Evolutionary conservation across 345 rosid genomes (phyloP), one percentile per base, ranked within the genome.

Genomic region (Salix arbutifolia): DNA sequence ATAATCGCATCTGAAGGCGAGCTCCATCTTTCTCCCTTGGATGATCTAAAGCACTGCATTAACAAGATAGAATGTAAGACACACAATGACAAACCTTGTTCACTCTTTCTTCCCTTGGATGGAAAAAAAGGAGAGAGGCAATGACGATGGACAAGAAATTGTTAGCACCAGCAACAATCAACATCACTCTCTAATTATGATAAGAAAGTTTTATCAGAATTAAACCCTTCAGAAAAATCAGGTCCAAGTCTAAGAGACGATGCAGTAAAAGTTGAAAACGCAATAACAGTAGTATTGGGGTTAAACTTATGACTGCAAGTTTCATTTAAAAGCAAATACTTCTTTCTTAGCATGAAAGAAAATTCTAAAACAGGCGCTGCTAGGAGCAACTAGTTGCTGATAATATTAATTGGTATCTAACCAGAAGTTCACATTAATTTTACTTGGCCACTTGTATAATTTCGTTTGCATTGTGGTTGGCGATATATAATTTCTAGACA

Each of bases 1-100:
- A 96, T 40, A 96, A 76, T 85, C 99, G 89, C 99, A 96, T 94
- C 78, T 94, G 98, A 56, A 96, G 94, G 83, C 88, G 92, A 25
- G 87, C 92, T 19, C 94, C 98, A 67, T 93, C 99, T 35, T 87
- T 91, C 71, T 87, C 97, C 76, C 84, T 87, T 21, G 93, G 97
- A 84, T 90, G 88, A 76, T 86, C 97, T 69, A 97, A 92, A 19
- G 97, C 96, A 90, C 99, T 96, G 88, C 60, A 18, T 75, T 80
- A 68, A 73, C 69, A 25, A 66, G 8, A 42, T 72, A 48, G 48
- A 19, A 56, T 77, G 69, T 40, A 40, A 17, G 42, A 17, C 64
- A 23, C 5, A 9, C 11, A 18, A 10, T 40, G 44, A 12, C 4
- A 71, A 10, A 37, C 4, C 40, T 30, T 30, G 31, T 65, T 23